These are phyloP conservation scores for Orbilia quercus DNA, from an alignment of 2,329 filamentous ascomycete genomes.

Conservation along the genomic window DNA sequence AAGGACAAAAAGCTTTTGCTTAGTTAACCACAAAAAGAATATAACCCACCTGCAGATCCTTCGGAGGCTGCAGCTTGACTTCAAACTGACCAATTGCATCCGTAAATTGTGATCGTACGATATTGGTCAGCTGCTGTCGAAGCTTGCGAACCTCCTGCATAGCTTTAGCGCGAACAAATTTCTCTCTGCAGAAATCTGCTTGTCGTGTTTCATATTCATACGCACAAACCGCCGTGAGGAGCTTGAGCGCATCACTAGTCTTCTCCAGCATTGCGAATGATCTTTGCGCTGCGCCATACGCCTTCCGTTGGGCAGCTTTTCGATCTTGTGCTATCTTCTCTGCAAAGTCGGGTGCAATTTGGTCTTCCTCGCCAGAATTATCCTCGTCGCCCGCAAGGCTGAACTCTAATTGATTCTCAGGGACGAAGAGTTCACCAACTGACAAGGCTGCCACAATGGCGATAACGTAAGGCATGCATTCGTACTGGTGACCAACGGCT, in stretches of 20 bases:
- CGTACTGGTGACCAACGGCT: conserved; percentile 83
- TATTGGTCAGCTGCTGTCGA: conserved; percentile 81
- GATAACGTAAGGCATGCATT: conserved; percentile 85
- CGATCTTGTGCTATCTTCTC: conserved; percentile 70
- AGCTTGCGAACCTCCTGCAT: conserved; percentile 88
- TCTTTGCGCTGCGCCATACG: conserved; percentile 65
- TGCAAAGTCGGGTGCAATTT: conserved; percentile 75
- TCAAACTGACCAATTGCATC: conserved; percentile 69
- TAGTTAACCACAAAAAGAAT: neutral
- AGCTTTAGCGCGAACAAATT: conserved; percentile 87
- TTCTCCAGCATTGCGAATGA: conserved; percentile 81
- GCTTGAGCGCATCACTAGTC: conserved; percentile 86
- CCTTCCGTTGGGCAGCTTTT: conserved; percentile 70
- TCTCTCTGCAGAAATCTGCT: conserved; percentile 80
- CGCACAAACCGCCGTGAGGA: conserved; percentile 86
- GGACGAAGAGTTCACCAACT: conserved; percentile 86
- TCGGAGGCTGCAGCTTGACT: conserved; percentile 71
- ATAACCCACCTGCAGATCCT: conserved; percentile 69
- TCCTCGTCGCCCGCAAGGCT: conserved; percentile 65
- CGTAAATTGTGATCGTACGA: conserved; percentile 80
- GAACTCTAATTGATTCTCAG: conserved; percentile 80
- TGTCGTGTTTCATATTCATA: conserved; percentile 76
- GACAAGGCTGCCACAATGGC: conserved; percentile 89
- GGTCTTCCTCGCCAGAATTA: conserved; percentile 65
- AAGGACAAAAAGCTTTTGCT: neutral